Evolutionary conservation across 208 protist genomes (phyloP), one percentile per base, ranked within the genome.

Genomic region (Wallacemonas sp.): DNA sequence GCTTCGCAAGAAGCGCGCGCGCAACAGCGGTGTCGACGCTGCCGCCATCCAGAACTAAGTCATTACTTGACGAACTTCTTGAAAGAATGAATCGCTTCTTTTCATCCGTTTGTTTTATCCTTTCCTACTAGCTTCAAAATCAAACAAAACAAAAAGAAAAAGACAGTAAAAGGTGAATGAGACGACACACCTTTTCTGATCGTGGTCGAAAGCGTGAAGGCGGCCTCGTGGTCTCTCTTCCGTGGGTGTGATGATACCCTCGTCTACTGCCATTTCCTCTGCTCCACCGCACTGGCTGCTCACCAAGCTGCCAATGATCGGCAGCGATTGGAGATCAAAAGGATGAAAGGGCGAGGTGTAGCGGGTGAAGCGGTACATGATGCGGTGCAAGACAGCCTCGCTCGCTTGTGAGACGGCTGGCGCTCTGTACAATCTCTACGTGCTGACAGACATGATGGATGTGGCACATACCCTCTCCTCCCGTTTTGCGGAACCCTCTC

Each of bases 1-100:
- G n/a, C n/a, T n/a, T n/a, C n/a, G n/a, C n/a, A 91, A 90, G 77
- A 92, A 88, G 85, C 81, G 83, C 61, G 75, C 75, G 30, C 87
- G 87, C 74, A 86, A 78, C 66, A 70, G 72, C 33, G 83, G 81
- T 29, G 79, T 70, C 29, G 80, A 93, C 68, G 85, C 84, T 55
- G 84, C 80, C 17, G 52, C 27, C 11, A 8, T 14, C 5, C 27
- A 38, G 52, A 27, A 38, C 52, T 36, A 39, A 60, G 23, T 60
- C 29, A 49, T 6, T 62, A 24, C 16, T 30, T 61, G 21, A 38
- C 9, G 41, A 16, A n/a, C 30, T 61, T 33, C 21, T 66, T 56
- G 56, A 65, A n/a, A n/a, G 27, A 44, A 38, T 63, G 34, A 44
- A 63, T 63, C 41, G 34, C 34, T 68, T 54, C 34, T 70, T 65